Conservation (phyloP, 73 alveolate genomes). For the Paramecium pentaurelia region DNA sequence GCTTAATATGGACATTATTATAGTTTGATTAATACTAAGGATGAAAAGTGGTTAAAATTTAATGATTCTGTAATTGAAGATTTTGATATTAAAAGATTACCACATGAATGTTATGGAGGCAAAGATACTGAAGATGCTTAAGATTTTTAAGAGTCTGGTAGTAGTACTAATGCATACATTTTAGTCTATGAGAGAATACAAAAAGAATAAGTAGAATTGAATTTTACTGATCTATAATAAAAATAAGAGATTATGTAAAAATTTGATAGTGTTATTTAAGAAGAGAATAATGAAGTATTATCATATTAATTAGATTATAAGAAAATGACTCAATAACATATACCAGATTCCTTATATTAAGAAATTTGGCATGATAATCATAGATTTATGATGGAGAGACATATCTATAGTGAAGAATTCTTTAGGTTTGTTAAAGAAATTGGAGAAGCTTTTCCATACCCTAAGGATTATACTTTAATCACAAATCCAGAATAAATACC, state of each 20-base stretch:
- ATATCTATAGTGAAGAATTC: conserved; percentile 41
- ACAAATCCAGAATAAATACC: not conserved
- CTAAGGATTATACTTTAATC: not conserved
- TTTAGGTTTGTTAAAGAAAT: conserved; percentile 46
- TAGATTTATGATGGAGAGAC: conserved; percentile 58
- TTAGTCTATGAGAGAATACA: conserved; percentile 88
- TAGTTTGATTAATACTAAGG: conserved; percentile 45
- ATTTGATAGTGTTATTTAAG: not conserved
- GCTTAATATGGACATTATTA: conserved; percentile 96
- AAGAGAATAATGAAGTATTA: not conserved
- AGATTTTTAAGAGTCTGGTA: conserved; percentile 51
- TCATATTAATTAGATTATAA: not conserved
- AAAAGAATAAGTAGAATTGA: conserved; percentile 68
- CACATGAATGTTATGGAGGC: conserved; percentile 87
- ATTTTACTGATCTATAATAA: conserved; percentile 10
- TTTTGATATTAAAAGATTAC: conserved; percentile 66
- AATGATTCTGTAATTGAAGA: conserved; percentile 80
- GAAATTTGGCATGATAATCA: conserved; percentile 62
- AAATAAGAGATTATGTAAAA: not conserved
- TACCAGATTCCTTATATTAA: conserved; percentile 41
- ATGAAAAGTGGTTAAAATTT: conserved; percentile 84
- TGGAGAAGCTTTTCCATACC: conserved; percentile 1
- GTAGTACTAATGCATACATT: conserved; percentile 92
- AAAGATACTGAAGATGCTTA: conserved; percentile 33
- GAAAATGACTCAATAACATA: not conserved